Conservation (phyloP, 345 rosid species). For the Eucalyptus albens region DNA sequence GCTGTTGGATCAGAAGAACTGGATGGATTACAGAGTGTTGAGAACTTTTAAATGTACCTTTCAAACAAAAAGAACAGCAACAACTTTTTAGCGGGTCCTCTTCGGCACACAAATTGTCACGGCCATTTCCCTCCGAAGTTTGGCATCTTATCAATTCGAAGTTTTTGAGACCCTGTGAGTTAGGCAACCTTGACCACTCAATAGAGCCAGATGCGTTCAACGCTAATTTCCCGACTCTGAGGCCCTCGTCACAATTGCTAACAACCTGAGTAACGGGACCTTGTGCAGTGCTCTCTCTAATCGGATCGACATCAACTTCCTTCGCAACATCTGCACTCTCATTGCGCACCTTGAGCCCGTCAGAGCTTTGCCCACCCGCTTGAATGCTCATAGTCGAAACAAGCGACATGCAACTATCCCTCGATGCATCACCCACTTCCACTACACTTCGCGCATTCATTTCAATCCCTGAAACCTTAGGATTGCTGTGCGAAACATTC, state of each 20-base stretch:
- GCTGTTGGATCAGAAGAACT: background rate
- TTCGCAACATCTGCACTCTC: background rate
- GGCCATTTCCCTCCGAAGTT: conserved; percentile 12
- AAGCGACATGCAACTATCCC: conserved; percentile 20
- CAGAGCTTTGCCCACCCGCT: conserved; percentile 1
- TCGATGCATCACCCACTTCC: conserved; percentile 10
- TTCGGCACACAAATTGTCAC: conserved; percentile 13
- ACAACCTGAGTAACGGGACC: background rate
- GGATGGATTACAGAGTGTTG: background rate
- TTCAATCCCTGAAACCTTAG: background rate
- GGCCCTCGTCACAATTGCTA: conserved; percentile 9
- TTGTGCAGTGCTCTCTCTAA: background rate
- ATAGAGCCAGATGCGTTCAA: conserved; percentile 11
- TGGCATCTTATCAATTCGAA: conserved; percentile 48
- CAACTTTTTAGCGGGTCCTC: conserved; percentile 50
- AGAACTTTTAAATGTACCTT: conserved; percentile 26
- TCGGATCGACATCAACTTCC: background rate
- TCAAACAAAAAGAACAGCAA: conserved; percentile 76
- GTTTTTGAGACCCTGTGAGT: conserved; percentile 19
- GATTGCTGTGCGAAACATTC: background rate
- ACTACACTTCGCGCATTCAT: background rate
- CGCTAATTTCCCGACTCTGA: conserved; percentile 7
- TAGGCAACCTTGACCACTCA: conserved; percentile 24
- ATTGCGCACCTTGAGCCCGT: background rate
- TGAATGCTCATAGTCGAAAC: conserved; percentile 4